Percentiles rank a stretch among this genome's conserved stretches.
These are phyloP conservation scores for Biancaea sappan DNA, from an alignment of 306 rosid species.

Conservation along the genomic window DNA sequence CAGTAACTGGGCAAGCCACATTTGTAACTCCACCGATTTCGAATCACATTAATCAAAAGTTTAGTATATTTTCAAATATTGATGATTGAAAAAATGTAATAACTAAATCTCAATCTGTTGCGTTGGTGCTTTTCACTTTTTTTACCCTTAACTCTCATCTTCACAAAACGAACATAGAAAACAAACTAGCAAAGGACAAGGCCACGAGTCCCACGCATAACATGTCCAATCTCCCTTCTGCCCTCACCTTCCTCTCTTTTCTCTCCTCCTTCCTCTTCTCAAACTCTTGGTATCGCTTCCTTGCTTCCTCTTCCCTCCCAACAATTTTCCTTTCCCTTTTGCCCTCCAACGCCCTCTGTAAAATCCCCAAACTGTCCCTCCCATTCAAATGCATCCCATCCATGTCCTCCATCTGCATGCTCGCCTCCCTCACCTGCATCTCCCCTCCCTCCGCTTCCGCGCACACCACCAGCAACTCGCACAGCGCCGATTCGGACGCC, in stretches of 20 bases:
- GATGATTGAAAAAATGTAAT: too few species aligned
- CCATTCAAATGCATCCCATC: slow-evolving; percentile 75
- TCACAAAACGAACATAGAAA: slow-evolving; percentile 39
- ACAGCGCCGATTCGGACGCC: slow-evolving; percentile 52
- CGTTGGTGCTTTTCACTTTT: too few species aligned
- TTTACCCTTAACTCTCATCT: neutral
- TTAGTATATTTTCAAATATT: too few species aligned
- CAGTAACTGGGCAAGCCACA: too few species aligned
- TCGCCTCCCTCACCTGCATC: slow-evolving; percentile 75
- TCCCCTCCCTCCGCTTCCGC: slow-evolving; percentile 50
- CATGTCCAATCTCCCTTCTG: slow-evolving; percentile 69
- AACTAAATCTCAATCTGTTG: too few species aligned
- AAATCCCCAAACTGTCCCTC: slow-evolving; percentile 71
- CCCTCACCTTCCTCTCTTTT: slow-evolving; percentile 48
- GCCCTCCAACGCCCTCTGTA: slow-evolving; percentile 57
- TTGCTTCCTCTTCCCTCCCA: slow-evolving; percentile 35
- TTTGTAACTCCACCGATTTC: too few species aligned
- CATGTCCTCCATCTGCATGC: slow-evolving; percentile 74
- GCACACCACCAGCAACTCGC: slow-evolving; percentile 57
- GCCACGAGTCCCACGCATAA: slow-evolving; percentile 54
- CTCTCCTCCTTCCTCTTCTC: slow-evolving; percentile 48
- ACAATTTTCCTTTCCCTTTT: slow-evolving; percentile 41
- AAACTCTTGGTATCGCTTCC: slow-evolving; percentile 44
- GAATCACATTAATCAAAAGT: too few species aligned
- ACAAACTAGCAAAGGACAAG: slow-evolving; percentile 36